A percentile compares a stretch with the other conserved stretches of the same genome.
phyloP scores from a whole-genome alignment of 2,329 filamentous ascomycete genomes.

The Botrytis squamosa region DNA sequence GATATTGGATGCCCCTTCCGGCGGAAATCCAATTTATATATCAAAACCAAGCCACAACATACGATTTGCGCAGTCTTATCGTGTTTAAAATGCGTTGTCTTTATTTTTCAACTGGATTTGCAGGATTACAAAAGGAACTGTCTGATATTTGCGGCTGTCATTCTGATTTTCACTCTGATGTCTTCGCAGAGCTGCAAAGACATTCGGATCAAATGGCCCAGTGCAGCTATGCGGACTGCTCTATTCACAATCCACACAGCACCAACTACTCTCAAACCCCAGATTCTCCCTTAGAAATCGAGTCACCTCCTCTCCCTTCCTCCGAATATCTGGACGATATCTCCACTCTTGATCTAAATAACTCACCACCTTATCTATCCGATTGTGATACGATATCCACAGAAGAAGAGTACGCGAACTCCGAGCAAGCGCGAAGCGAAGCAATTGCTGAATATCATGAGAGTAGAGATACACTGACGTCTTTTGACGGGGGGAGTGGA shows the following conservation, averaged over 20 bases:
- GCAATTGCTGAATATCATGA: background rate
- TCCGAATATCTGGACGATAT: background rate
- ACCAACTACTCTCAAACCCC: background rate
- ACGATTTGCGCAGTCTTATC: background rate
- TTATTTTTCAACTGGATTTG: background rate
- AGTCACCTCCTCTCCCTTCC: background rate
- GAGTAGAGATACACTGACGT: background rate
- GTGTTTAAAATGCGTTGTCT: background rate
- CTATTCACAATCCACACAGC: background rate
- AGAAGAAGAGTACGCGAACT: background rate
- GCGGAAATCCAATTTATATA: slow-evolving; percentile 18
- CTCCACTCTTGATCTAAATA: background rate
- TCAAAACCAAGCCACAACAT: background rate
- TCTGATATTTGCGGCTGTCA: background rate
- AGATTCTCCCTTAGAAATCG: background rate
- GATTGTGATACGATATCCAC: background rate
- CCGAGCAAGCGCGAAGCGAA: background rate
- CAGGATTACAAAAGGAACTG: background rate
- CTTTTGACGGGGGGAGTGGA: background rate
- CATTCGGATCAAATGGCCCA: background rate
- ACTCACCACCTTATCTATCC: background rate
- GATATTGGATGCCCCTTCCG: slow-evolving; percentile 1
- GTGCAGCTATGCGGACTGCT: background rate
- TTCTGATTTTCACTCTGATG: background rate
- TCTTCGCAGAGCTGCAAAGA: background rate